A percentile compares a stretch with the other conserved stretches of the same genome.
phyloP scores from a whole-genome alignment of 2,329 filamentous ascomycete species.

The Diplocarpon mali region DNA sequence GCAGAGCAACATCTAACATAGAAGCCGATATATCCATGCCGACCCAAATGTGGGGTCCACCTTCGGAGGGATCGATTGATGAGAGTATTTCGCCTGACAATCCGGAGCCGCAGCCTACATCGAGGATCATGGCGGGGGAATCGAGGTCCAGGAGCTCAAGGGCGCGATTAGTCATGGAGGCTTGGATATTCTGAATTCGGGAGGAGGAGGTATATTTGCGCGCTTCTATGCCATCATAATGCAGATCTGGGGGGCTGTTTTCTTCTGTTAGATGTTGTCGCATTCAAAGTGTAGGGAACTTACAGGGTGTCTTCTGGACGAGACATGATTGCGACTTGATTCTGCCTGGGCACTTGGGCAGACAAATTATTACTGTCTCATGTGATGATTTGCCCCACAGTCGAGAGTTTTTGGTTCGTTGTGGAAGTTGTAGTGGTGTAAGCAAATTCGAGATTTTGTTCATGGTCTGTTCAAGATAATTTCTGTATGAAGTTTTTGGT shows the following conservation, averaged over 20 bases:
- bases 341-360: constrained; percentile 18
- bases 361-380: constrained; percentile 10
- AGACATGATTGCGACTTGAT: constrained; percentile 58
- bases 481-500: constrained; percentile 7
- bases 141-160: constrained; percentile 80
- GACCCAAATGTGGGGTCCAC: constrained; percentile 88
- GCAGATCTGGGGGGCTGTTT: constrained; percentile 78
- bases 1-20: constrained; percentile 94
- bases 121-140: constrained; percentile 77
- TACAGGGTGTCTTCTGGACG: constrained; percentile 93
- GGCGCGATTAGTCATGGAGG: constrained; percentile 85
- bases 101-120: constrained; percentile 92
- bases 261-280: constrained; percentile 17
- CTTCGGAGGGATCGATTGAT: constrained; percentile 53
- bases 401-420: too few species aligned
- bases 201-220: constrained; percentile 96
- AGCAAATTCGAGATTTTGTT: neutral
- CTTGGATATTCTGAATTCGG: constrained; percentile 91
- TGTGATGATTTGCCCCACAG: neutral
- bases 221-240: constrained; percentile 92
- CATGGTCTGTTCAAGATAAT: constrained; percentile 7
- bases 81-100: constrained; percentile 91
- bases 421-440: neutral
- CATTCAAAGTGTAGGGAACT: constrained; percentile 23
- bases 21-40: constrained; percentile 90